Conservation (phyloP, 169 alveolate species). For the Ichthyophthirius multifiliis region DNA sequence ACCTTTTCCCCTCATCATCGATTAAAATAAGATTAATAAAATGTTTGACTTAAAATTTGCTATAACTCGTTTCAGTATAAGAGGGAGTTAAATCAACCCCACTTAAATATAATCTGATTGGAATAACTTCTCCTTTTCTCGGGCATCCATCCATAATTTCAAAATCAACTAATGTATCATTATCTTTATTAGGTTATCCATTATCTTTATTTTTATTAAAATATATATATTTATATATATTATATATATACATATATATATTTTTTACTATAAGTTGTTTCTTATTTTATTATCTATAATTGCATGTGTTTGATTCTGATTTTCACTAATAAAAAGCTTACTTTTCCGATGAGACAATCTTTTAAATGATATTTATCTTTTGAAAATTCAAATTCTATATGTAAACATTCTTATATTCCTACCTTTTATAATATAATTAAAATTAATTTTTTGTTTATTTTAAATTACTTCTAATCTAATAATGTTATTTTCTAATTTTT, state of each 20-base stretch:
- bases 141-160: constrained; percentile 99
- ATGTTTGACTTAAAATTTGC: constrained; percentile 95
- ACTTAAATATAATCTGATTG: constrained; percentile 94
- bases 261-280: constrained; percentile 77
- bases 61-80: constrained; percentile 94
- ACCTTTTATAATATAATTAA: constrained; percentile 66
- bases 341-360: constrained; percentile 97
- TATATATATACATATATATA: not conserved
- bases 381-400: constrained; percentile 94
- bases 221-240: not conserved
- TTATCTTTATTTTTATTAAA: not conserved
- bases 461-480: constrained; percentile 32
- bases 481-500: constrained; percentile 32
- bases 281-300: constrained; percentile 83
- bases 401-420: constrained; percentile 98
- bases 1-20: constrained; percentile 97
- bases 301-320: constrained; percentile 98
- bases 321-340: constrained; percentile 95
- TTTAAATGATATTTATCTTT: constrained; percentile 94
- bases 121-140: constrained; percentile 92
- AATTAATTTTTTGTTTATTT: not conserved
- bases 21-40: constrained; percentile 96
- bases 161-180: constrained; percentile 94
- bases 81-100: constrained; percentile 97
- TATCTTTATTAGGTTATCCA: constrained; percentile 78